A percentile compares a stretch with the other conserved stretches of the same genome.
Conservation (phyloP, 495 filamentous ascomycete species). For the Filosporella fistucella region DNA sequence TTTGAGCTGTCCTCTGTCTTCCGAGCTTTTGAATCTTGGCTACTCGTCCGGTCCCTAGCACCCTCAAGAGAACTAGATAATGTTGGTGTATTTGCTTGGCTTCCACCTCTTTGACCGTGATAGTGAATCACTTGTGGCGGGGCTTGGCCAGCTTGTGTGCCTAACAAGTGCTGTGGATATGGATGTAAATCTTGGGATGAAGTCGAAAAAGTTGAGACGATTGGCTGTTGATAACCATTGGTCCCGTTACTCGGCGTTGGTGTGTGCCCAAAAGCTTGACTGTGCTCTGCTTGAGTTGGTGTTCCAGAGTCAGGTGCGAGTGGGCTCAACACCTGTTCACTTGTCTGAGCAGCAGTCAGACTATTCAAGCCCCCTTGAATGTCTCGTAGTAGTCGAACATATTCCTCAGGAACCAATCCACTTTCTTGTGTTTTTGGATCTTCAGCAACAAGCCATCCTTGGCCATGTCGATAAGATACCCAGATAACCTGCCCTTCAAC, state of each 20-base stretch:
- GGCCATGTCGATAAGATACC: slow-evolving; percentile 91
- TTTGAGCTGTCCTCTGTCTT: slow-evolving; percentile 15
- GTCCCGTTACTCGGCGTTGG: slow-evolving; percentile 36
- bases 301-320: slow-evolving; percentile 40
- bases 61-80: slow-evolving; percentile 18
- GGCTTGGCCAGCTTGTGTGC: slow-evolving; percentile 50
- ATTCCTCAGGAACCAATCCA: slow-evolving; percentile 93
- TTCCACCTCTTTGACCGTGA: slow-evolving; percentile 52
- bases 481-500: slow-evolving; percentile 94
- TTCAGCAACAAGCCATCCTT: slow-evolving; percentile 95
- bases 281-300: slow-evolving; percentile 51
- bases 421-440: slow-evolving; percentile 84
- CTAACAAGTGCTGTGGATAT: slow-evolving; percentile 61
- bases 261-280: slow-evolving; percentile 31
- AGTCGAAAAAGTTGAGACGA: slow-evolving; percentile 71
- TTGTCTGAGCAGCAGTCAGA: slow-evolving; percentile 36
- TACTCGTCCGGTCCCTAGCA: slow-evolving; percentile 15
- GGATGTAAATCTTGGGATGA: slow-evolving; percentile 70
- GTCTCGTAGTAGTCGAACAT: slow-evolving; percentile 87
- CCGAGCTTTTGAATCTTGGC: slow-evolving; percentile 16
- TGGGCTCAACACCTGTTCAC: slow-evolving; percentile 36
- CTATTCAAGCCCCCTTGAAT: slow-evolving; percentile 68
- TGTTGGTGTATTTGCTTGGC: slow-evolving; percentile 57
- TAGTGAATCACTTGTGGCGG: slow-evolving; percentile 61
- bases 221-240: slow-evolving; percentile 58